Conservation (phyloP, 441 rosid species). For the Viola pubescens region DNA sequence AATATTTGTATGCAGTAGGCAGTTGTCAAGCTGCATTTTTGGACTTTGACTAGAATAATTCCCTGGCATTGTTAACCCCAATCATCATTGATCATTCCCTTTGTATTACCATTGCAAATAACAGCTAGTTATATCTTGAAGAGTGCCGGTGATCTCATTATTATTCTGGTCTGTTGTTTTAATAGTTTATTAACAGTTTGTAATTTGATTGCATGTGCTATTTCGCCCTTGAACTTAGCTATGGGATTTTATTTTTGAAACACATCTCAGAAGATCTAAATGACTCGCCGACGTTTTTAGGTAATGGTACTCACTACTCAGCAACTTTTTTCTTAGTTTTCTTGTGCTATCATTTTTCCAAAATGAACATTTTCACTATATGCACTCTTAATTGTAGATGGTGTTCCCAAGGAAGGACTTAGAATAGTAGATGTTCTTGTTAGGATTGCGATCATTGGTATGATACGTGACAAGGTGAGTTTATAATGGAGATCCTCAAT, state of each 20-base stretch:
- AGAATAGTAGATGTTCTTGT: conserved; percentile 82
- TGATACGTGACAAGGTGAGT: conserved; percentile 68
- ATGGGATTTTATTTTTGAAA: conserved; percentile 62
- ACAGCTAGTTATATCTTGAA: not conserved
- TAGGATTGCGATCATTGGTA: conserved; percentile 62
- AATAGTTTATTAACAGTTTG: conserved; percentile 8
- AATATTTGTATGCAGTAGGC: too few species aligned
- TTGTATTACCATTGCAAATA: not conserved
- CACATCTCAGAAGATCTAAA: conserved; percentile 66
- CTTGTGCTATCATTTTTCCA: conserved; percentile 9
- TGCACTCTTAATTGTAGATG: conserved; percentile 51
- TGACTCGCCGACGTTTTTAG: conserved; percentile 69
- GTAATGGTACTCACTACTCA: conserved; percentile 30
- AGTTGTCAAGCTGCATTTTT: too few species aligned
- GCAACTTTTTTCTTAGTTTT: conserved; percentile 1
- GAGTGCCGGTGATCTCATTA: not conserved
- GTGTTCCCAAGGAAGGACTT: conserved; percentile 98
- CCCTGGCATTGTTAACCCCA: too few species aligned
- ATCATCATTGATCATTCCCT: too few species aligned
- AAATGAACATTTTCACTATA: conserved; percentile 14
- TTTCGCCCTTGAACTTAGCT: conserved; percentile 36
- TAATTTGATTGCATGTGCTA: conserved; percentile 12
- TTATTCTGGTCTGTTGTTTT: conserved; percentile 1
- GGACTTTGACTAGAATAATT: too few species aligned
- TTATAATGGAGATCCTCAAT: conserved; percentile 10